Evolutionary conservation across 1,284 basidiomycete genomes (phyloP).

Genomic region (Microbotryum silenes-acaulis): DNA sequence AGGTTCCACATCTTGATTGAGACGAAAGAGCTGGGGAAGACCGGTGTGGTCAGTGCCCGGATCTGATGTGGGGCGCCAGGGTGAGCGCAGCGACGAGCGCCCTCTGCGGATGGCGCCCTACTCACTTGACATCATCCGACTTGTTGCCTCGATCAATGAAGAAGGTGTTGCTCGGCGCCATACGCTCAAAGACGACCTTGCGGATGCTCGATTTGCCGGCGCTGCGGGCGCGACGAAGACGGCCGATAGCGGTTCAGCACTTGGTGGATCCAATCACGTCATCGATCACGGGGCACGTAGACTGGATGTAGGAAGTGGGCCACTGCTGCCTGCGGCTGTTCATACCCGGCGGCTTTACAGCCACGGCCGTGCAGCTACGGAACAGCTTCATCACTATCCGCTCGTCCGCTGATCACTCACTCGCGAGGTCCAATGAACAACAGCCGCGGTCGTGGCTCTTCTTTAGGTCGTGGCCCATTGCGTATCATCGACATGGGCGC

Average conservation of each 20-base stretch:
- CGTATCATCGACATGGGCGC: too few species aligned
- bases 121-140: slow-evolving; percentile 72
- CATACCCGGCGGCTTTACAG: too few species aligned
- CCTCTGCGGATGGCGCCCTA: slow-evolving; percentile 31
- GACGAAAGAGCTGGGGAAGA: slow-evolving; percentile 63
- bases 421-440: slow-evolving; percentile 1
- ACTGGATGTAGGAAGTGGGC: background rate
- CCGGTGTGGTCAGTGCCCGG: background rate
- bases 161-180: slow-evolving; percentile 78
- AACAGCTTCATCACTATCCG: background rate
- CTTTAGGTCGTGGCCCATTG: background rate
- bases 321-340: too few species aligned
- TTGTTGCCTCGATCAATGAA: slow-evolving; percentile 82
- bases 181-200: slow-evolving; percentile 79
- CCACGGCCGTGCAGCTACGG: too few species aligned
- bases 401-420: background rate
- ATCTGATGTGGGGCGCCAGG: slow-evolving; percentile 4
- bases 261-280: background rate
- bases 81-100: slow-evolving; percentile 3
- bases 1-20: slow-evolving; percentile 94
- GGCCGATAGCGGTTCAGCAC: background rate
- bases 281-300: background rate
- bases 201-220: slow-evolving; percentile 90
- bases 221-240: slow-evolving; percentile 43
- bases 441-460: background rate